Evolutionary conservation across 345 rosid species (phyloP).

Genomic region (Syzygium grande): DNA sequence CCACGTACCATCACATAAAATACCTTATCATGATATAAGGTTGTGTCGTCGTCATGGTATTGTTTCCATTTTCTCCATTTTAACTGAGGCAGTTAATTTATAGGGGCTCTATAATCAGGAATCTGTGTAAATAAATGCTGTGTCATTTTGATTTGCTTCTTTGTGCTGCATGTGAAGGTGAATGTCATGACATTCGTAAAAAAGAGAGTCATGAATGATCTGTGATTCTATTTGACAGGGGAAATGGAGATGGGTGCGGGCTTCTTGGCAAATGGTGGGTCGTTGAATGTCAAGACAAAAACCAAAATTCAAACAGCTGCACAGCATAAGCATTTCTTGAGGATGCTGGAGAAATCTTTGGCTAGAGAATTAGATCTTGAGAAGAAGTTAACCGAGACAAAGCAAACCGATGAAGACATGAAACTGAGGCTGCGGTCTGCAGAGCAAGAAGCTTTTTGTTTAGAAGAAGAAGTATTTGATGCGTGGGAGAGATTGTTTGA

Average conservation of each 20-base stretch:
- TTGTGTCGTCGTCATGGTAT: neutral
- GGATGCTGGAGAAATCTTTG: constrained; percentile 92
- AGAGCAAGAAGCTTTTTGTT: constrained; percentile 45
- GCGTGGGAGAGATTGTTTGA: constrained; percentile 48
- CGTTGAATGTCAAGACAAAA: constrained; percentile 27
- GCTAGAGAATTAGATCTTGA: constrained; percentile 92
- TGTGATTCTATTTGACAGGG: constrained; percentile 30
- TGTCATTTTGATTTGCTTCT: neutral
- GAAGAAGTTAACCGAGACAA: constrained; percentile 66
- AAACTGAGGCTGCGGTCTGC: constrained; percentile 37
- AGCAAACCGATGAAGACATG: constrained; percentile 47
- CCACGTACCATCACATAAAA: neutral
- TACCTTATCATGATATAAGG: neutral
- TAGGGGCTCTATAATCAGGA: neutral
- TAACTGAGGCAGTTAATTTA: neutral
- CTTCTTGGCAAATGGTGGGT: constrained; percentile 28
- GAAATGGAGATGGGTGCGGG: constrained; percentile 15
- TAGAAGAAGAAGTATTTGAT: constrained; percentile 62
- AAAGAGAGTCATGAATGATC: neutral
- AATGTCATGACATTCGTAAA: neutral
- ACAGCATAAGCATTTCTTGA: constrained; percentile 67
- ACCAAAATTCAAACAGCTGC: constrained; percentile 75
- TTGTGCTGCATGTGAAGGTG: neutral
- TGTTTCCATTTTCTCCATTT: neutral
- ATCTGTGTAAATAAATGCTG: neutral